Evolutionary conservation across 2,329 filamentous ascomycete species (phyloP), one percentile per base, ranked within the genome.

Genomic region (Neocucurbitaria cava): DNA sequence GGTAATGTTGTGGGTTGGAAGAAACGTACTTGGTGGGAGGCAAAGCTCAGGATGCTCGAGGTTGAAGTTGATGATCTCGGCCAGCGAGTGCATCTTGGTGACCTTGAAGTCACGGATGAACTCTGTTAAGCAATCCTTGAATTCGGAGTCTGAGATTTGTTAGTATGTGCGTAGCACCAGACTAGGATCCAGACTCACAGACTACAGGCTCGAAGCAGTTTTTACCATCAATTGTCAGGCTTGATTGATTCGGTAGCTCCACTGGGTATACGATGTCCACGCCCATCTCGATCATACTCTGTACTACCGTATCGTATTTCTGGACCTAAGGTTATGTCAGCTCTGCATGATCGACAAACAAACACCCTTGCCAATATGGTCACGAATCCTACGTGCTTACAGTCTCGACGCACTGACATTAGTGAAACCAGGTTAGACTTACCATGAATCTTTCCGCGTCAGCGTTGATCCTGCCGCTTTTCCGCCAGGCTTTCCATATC

Each of bases 361-460:
- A 21, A 11, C 18, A 48, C 20, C 46, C 39, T 26, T 58, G 43
- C 24, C 41, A 49, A 26, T 44, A 31, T 33, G 44, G 43, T 41
- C 33, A 6, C 28, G 30, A 15, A 17, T 39, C 26, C 31, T 7
- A 31, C n/a, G 15, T 15, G 39, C 41, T 50, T 46, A 35, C 52
- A 35, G 13, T 24, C 21, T 40, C 23, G n/a, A 33, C 20, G 28
- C 39, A 51, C 48, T 20, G 9, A 44, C 33, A 31, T 46, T 50
- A 52, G 45, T 36, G 42, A 15, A 17, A 39, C 39, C 20, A 26
- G 44, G 41, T 41, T 20, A 45, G 5, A 65, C 68, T 46, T 61
- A 74, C 71, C 72, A 75, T 75, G 51, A 72, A 74, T 45, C 68
- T 62, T 62, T 75, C 71, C 17, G 72, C 72, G 52, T 75, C 72